Evolutionary conservation across 2,329 filamentous ascomycete genomes (phyloP).

Genomic region (Endothia cerciana): DNA sequence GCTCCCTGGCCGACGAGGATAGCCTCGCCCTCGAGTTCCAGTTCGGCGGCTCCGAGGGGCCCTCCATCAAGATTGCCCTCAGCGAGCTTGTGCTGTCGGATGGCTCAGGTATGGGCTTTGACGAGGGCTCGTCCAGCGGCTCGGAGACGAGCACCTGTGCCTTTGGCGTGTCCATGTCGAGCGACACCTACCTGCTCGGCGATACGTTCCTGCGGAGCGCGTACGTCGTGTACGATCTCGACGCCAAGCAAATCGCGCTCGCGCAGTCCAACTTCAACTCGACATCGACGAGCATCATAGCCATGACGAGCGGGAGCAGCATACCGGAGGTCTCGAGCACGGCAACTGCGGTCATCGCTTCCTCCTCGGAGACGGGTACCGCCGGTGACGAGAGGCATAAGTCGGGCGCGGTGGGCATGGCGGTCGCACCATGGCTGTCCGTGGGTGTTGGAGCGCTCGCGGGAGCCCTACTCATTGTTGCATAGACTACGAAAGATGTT

Average conservation of each 20-base stretch:
- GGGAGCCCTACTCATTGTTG: neutral
- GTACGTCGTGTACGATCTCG: constrained; percentile 60
- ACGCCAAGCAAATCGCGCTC: constrained; percentile 53
- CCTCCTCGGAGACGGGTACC: neutral
- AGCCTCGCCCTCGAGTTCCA: constrained; percentile 36
- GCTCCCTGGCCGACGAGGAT: constrained; percentile 44
- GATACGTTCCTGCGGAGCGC: constrained; percentile 53
- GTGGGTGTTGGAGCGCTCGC: neutral
- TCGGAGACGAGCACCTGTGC: constrained; percentile 1
- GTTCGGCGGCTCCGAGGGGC: constrained; percentile 42
- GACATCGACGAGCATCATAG: constrained; percentile 44
- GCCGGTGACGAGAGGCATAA: constrained; percentile 5
- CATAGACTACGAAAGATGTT: neutral
- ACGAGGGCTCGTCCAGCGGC: constrained; percentile 36
- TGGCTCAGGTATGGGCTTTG: constrained; percentile 34
- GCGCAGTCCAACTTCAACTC: constrained; percentile 57
- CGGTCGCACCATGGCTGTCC: neutral
- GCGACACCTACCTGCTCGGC: constrained; percentile 44
- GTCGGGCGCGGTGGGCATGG: neutral
- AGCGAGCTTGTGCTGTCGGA: constrained; percentile 47
- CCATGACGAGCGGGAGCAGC: constrained; percentile 12
- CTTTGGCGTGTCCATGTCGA: constrained; percentile 22
- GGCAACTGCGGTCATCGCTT: neutral
- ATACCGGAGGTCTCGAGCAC: constrained; percentile 18
- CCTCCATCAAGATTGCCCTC: constrained; percentile 37